Evolutionary conservation across 1,139 yeast species (phyloP).

Genomic region (Groenewaldozyma auringiensis): DNA sequence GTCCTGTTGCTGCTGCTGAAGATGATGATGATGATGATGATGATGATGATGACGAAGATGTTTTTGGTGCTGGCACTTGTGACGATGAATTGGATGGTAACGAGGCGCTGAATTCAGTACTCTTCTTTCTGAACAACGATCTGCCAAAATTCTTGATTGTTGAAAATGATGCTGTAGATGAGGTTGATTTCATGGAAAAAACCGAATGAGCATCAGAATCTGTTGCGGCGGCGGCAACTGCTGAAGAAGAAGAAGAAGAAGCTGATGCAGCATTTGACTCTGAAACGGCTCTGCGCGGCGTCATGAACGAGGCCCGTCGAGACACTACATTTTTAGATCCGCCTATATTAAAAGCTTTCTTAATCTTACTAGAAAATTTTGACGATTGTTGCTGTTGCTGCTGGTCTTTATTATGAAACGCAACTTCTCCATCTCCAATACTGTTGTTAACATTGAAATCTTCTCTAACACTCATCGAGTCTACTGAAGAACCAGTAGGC

Average conservation of each 20-base stretch:
- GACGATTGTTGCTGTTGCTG: background rate
- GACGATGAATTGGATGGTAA: background rate
- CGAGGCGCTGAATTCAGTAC: constrained; percentile 2
- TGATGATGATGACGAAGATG: background rate
- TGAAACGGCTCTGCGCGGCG: constrained; percentile 7
- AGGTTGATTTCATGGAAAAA: constrained; percentile 20
- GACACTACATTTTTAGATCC: constrained; percentile 6
- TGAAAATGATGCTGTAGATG: constrained; percentile 25
- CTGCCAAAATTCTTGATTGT: constrained; percentile 19
- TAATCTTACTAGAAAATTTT: constrained; percentile 17
- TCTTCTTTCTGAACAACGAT: constrained; percentile 3
- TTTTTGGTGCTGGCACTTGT: background rate
- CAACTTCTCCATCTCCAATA: background rate
- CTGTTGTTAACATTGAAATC: background rate
- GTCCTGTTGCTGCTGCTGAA: background rate
- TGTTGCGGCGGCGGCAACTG: background rate
- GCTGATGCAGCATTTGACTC: constrained; percentile 3
- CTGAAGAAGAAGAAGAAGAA: no score
- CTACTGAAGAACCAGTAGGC: background rate
- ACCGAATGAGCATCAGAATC: constrained; percentile 20
- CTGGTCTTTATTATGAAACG: background rate
- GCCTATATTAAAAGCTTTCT: constrained; percentile 24
- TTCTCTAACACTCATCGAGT: background rate
- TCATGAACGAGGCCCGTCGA: constrained; percentile 1
- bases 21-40: background rate